Conservation (phyloP, 2,329 filamentous ascomycete genomes). For the Nothomitra cinnamomea region DNA sequence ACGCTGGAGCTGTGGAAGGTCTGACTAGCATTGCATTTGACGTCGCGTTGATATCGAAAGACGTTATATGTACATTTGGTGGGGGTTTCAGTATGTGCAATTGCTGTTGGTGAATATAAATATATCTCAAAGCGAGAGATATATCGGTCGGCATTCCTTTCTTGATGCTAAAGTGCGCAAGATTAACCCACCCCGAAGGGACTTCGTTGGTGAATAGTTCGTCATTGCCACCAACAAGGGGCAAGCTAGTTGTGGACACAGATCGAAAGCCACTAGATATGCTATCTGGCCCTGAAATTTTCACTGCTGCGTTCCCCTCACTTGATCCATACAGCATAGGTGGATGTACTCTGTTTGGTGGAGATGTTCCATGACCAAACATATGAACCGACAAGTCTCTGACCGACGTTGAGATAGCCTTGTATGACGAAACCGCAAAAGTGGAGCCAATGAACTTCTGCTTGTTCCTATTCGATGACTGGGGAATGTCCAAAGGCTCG, state of each 20-base stretch:
- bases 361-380: slow-evolving; percentile 1
- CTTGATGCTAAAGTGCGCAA: slow-evolving; percentile 1
- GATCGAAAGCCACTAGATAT: slow-evolving; percentile 2
- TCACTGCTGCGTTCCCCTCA: not conserved
- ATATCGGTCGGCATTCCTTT: slow-evolving; percentile 1
- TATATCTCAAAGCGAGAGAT: not conserved
- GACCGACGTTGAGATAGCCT: not conserved
- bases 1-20: slow-evolving; percentile 16
- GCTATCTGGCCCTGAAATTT: not conserved
- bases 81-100: slow-evolving; percentile 11
- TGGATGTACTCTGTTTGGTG: not conserved
- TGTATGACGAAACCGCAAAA: slow-evolving; percentile 1
- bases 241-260: not conserved
- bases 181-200: not conserved
- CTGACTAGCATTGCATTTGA: slow-evolving; percentile 10
- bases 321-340: slow-evolving; percentile 1
- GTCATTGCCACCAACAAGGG: not conserved
- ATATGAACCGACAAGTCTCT: not conserved
- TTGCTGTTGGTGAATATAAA: not conserved
- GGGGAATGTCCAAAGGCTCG: slow-evolving; percentile 1
- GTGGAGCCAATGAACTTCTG: not conserved
- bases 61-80: slow-evolving; percentile 14
- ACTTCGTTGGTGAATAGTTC: not conserved
- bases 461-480: not conserved
- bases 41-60: slow-evolving; percentile 14